Conservation (phyloP, 2,329 filamentous ascomycete genomes). For the Pestalotiopsis fici region DNA sequence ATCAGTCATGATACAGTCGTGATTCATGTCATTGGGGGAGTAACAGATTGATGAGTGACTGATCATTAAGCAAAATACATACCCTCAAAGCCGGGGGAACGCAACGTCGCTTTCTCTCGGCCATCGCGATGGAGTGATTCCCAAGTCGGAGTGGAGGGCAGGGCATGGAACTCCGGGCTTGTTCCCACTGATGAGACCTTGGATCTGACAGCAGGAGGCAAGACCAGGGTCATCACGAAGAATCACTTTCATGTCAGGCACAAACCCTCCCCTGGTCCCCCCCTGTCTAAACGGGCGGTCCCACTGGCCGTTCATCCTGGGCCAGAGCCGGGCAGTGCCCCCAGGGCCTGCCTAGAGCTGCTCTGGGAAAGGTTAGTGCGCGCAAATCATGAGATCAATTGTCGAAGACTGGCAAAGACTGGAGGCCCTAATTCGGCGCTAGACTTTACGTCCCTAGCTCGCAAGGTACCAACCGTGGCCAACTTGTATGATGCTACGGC, state of each 20-base stretch:
- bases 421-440: neutral
- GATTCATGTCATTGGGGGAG: neutral
- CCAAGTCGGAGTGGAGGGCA: neutral
- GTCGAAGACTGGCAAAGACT: neutral
- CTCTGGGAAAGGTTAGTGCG: constrained; percentile 3
- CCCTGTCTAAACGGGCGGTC: neutral
- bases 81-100: neutral
- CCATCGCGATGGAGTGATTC: neutral
- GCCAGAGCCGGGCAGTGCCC: neutral
- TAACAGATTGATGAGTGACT: neutral
- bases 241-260: neutral
- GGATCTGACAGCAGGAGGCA: neutral
- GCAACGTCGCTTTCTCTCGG: constrained; percentile 3
- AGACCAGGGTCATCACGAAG: constrained; percentile 2
- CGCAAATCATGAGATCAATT: neutral
- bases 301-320: neutral
- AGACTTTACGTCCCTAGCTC: neutral
- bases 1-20: neutral
- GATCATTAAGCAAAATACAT: neutral
- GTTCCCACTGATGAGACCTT: neutral
- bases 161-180: neutral
- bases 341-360: neutral
- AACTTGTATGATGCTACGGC: too few relatives aligned
- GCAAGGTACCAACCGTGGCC: neutral
- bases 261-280: neutral